phyloP scores from a whole-genome alignment of 1,284 basidiomycete species.

The Exsudoporus floridanus region DNA sequence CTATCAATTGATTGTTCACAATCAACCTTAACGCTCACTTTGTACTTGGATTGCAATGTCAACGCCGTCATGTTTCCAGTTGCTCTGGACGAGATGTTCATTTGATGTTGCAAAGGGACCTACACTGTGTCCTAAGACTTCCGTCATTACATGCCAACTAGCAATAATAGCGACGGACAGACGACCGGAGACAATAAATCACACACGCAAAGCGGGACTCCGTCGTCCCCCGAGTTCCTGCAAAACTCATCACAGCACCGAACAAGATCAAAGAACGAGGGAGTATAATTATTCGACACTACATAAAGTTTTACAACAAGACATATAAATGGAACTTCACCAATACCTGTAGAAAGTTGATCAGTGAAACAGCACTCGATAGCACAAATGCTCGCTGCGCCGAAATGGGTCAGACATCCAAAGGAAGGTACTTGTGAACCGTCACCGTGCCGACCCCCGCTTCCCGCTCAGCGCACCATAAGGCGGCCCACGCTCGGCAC shows the following conservation, averaged over 20 bases:
- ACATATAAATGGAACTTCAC: too few species aligned
- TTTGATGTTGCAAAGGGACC: neutral
- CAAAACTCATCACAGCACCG: neutral
- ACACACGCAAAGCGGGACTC: neutral
- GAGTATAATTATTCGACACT: slow-evolving; percentile 5
- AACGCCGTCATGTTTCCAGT: neutral
- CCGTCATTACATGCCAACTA: neutral
- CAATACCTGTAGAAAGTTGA: slow-evolving; percentile 2
- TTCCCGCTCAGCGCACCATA: slow-evolving; percentile 63
- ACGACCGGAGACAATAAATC: too few species aligned
- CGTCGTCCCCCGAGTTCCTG: neutral
- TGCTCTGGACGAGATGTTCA: neutral
- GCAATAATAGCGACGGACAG: too few species aligned
- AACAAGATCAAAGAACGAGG: neutral
- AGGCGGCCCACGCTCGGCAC: slow-evolving; percentile 59
- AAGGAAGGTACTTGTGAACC: slow-evolving; percentile 61
- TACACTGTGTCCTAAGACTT: neutral
- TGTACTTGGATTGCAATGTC: slow-evolving; percentile 7
- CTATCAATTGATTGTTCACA: neutral
- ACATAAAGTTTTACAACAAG: neutral
- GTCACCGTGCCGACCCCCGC: slow-evolving; percentile 61
- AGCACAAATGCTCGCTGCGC: slow-evolving; percentile 22
- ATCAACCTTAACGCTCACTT: slow-evolving; percentile 2
- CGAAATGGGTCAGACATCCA: slow-evolving; percentile 65
- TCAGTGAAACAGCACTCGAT: slow-evolving; percentile 5